These are phyloP conservation scores for Phaeotremella fagi DNA, from an alignment of 768 basidiomycete species.

Conservation along the genomic window DNA sequence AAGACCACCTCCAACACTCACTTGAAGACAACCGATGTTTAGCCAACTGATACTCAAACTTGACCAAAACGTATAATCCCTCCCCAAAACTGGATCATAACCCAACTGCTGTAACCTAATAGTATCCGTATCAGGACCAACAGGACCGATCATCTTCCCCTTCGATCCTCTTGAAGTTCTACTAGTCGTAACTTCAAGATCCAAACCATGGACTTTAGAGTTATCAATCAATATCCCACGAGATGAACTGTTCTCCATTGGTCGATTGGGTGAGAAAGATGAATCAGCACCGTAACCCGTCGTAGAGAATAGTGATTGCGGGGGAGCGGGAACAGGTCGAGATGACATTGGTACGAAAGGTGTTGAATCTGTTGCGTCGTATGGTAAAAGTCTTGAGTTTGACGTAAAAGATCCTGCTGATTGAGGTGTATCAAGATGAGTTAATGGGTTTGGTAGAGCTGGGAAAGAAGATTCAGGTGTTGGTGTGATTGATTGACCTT, in stretches of 20 bases:
- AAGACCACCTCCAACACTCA: neutral
- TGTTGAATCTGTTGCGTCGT: neutral
- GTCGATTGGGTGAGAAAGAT: no score
- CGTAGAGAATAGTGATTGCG: neutral
- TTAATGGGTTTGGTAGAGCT: neutral
- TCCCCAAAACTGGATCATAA: slow-evolving; percentile 43
- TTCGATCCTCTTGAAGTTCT: slow-evolving; percentile 9
- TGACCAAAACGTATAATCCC: slow-evolving; percentile 48
- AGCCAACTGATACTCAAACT: slow-evolving; percentile 41
- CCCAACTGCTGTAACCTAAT: slow-evolving; percentile 40
- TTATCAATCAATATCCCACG: neutral
- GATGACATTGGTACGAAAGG: slow-evolving; percentile 20
- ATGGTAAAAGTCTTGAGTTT: neutral
- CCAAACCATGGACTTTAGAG: neutral
- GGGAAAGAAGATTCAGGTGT: neutral
- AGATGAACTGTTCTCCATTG: neutral
- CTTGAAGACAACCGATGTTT: slow-evolving; percentile 42
- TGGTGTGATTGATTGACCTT: neutral
- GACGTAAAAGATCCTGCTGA: neutral
- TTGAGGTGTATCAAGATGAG: neutral
- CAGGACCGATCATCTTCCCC: neutral
- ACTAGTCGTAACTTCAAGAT: neutral
- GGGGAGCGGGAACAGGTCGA: slow-evolving; percentile 29
- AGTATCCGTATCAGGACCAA: slow-evolving; percentile 23
- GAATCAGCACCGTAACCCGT: no score